A percentile compares a stretch with the other conserved stretches of the same genome.
These are phyloP conservation scores for Saccharomyces hybrid DNA, from an alignment of 1,139 yeast genomes.

Conservation along the genomic window DNA sequence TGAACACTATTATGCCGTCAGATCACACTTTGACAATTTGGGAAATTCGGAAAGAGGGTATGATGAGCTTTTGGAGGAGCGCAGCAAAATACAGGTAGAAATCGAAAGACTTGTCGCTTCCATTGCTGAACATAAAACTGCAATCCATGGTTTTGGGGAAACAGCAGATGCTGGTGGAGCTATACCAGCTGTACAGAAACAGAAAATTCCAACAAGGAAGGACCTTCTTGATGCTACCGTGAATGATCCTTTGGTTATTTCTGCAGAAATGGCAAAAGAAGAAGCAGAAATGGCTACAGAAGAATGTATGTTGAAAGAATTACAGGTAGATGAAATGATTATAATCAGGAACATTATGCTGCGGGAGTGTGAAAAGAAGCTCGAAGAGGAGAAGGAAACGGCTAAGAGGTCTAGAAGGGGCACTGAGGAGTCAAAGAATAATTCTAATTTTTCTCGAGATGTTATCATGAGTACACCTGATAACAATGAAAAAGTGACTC, in stretches of 20 bases:
- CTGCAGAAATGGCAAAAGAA: conserved; percentile 16
- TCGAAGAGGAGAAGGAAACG: conserved; percentile 13
- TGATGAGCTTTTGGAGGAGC: not conserved
- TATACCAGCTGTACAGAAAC: not conserved
- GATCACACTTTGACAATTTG: not conserved
- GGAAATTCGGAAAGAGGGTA: not conserved
- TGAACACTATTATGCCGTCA: not conserved
- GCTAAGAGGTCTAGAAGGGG: conserved; percentile 9
- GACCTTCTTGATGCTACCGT: conserved; percentile 10
- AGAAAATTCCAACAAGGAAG: conserved; percentile 3
- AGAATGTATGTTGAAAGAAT: conserved; percentile 17
- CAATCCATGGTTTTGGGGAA: not conserved
- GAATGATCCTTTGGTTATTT: conserved; percentile 10
- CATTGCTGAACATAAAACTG: not conserved
- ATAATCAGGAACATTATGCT: conserved; percentile 17
- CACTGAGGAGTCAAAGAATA: conserved; percentile 7
- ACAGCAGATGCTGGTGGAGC: not conserved
- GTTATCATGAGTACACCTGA: conserved; percentile 1
- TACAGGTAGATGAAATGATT: conserved; percentile 17
- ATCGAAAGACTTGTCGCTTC: not conserved
- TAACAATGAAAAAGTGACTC: not conserved
- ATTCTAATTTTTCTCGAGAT: conserved; percentile 2
- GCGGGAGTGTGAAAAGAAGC: conserved; percentile 10
- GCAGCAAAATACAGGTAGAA: not conserved
- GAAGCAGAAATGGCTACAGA: conserved; percentile 20